phyloP scores from a whole-genome alignment of 768 basidiomycete genomes.

The Lentinula detonsa region DNA sequence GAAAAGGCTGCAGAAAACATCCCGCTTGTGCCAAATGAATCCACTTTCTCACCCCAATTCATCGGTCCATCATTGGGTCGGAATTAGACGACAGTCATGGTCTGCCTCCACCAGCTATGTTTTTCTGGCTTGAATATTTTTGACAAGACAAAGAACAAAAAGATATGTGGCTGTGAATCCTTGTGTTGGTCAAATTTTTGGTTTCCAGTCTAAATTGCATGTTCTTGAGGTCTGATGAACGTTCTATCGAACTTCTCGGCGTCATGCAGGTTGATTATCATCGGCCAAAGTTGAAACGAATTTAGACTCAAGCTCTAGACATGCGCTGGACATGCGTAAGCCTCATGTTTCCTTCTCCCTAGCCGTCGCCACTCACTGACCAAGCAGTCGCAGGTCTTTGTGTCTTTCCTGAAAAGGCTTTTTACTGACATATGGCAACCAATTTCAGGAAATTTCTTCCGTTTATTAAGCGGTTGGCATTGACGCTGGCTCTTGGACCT shows the following conservation, averaged over 20 bases:
- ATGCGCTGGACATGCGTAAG: background rate
- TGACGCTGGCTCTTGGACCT: slow-evolving; percentile 1
- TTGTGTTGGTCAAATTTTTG: background rate
- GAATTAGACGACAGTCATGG: too few species aligned
- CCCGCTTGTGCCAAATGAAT: too few species aligned
- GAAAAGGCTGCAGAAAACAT: too few species aligned
- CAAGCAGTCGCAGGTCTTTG: background rate
- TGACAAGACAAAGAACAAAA: background rate
- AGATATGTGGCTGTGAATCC: background rate
- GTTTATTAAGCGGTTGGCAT: background rate
- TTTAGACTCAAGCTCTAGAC: background rate
- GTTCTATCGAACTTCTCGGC: background rate
- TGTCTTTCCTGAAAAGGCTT: background rate
- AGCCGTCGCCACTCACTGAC: slow-evolving; percentile 3
- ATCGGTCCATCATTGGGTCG: too few species aligned
- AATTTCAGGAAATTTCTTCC: background rate
- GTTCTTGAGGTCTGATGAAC: background rate
- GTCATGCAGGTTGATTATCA: background rate
- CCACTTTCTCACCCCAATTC: too few species aligned
- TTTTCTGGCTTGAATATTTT: background rate
- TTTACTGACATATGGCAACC: slow-evolving; percentile 1
- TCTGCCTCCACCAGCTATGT: too few species aligned
- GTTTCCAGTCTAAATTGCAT: background rate
- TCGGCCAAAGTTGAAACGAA: background rate
- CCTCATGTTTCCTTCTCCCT: background rate